Evolutionary conservation across 371 early-diverging fungal genomes (phyloP).

Genomic region (Cokeromyces recurvatus): DNA sequence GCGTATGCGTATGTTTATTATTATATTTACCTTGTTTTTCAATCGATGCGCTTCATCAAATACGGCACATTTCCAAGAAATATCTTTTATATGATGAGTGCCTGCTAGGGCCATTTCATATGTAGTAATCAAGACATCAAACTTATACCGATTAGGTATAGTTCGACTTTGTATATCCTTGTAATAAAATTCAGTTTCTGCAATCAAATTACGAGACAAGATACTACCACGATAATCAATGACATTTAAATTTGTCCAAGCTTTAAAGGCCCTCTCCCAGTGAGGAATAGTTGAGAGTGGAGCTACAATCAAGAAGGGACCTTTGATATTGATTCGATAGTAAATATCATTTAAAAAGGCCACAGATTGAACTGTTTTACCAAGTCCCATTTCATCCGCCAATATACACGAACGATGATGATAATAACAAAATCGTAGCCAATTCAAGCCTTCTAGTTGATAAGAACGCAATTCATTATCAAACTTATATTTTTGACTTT

Average conservation of each 20-base stretch:
- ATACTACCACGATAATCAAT: constrained; percentile 63
- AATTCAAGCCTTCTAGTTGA: constrained; percentile 69
- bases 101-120: constrained; percentile 68
- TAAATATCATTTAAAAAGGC: constrained; percentile 63
- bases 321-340: constrained; percentile 47
- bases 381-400: constrained; percentile 85
- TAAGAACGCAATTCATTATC: constrained; percentile 64
- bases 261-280: constrained; percentile 67
- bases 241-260: constrained; percentile 72
- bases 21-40: constrained; percentile 68
- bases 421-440: constrained; percentile 67
- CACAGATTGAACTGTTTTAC: constrained; percentile 75
- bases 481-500: constrained; percentile 49
- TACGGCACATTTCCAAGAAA: constrained; percentile 82
- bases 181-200: constrained; percentile 67
- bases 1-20: neutral
- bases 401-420: constrained; percentile 63
- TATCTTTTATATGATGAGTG: constrained; percentile 65
- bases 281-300: constrained; percentile 70
- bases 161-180: constrained; percentile 44
- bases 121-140: constrained; percentile 81
- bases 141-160: constrained; percentile 55
- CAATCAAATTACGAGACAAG: constrained; percentile 47
- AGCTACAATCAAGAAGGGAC: constrained; percentile 70
- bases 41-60: constrained; percentile 97